Base-by-base conservation (phyloP, 2,329 filamentous ascomycete species). In the Exophiala phaeomuriformis region DNA sequence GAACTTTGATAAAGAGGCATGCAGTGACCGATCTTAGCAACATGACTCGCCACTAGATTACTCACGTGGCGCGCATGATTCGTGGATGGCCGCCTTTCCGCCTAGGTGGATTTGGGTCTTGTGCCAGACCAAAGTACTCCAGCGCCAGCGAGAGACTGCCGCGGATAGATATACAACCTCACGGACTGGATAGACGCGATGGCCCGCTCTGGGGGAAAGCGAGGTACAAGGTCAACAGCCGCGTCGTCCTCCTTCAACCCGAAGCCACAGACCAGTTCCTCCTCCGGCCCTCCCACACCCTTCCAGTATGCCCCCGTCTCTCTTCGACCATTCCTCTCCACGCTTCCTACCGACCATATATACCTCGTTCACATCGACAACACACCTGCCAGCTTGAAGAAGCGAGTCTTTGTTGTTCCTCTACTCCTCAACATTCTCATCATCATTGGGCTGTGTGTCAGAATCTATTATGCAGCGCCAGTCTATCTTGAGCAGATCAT, bases 311-410 rank as follows among this genome's bases (percentile, higher is more conserved):
- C 57, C 32, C 55, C 57, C 19, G 31, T 47, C 2, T 41, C 56
- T 7, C 55, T 63, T 12, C 47, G 42, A 42, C 53, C 58, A 7
- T 84, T 95, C 67, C 77, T 86, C 65, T 72, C 78, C 35, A 78
- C 75, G 41, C 82, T 95, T 55, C 78, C 82, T 54, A 75, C 79
- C 52, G 72, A 79, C 52, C 82, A 88, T 68, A 78, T 95, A 67
- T 95, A 96, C 77, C 80, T 96, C 64, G 78, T 85, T 31, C 90
- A 95, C 73, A 75, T 95, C 69, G 90, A 96, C 75, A 73, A 71
- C 56, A 83, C 85, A 57, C 82, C 84, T 0, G 70, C 72, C 19
- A 75, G 77, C 30, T 82, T 90, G 71, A 96, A 96, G 72, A 81
- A 81, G 67, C 86, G 88, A 65, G 85, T 94, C 64, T 96, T 95